These are phyloP conservation scores for Begonia masoniana DNA, from an alignment of 306 rosid species.

Conservation along the genomic window DNA sequence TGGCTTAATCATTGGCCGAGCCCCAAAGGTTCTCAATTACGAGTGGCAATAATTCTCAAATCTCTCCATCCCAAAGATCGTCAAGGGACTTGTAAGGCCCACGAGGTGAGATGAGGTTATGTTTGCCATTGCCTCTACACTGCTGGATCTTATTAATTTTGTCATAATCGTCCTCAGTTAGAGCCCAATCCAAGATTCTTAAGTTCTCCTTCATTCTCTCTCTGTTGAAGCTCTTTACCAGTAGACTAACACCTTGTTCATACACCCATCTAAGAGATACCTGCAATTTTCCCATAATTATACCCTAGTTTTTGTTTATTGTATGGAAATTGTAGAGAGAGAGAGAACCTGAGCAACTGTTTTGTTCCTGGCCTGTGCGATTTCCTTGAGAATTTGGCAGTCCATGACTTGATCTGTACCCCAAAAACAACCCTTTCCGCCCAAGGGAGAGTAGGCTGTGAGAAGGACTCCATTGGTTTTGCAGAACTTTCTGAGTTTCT, in stretches of 20 bases:
- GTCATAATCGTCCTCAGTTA: constrained; percentile 19
- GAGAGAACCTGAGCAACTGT: constrained; percentile 30
- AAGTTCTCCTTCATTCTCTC: constrained; percentile 37
- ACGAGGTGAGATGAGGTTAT: constrained; percentile 2
- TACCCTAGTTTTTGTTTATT: not conserved
- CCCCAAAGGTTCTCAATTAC: too few species aligned
- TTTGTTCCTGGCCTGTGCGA: constrained; percentile 31
- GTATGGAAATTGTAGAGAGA: not conserved
- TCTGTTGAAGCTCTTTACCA: constrained; percentile 38
- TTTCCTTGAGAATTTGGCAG: constrained; percentile 26
- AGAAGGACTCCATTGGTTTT: constrained; percentile 25
- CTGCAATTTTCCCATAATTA: constrained; percentile 5
- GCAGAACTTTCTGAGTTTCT: constrained; percentile 41
- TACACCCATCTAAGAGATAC: constrained; percentile 38
- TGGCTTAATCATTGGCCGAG: too few species aligned
- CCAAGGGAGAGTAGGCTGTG: constrained; percentile 47
- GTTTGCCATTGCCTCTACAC: not conserved
- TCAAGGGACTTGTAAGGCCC: constrained; percentile 42
- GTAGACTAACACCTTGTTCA: constrained; percentile 24
- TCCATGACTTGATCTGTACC: constrained; percentile 44
- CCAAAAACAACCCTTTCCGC: constrained; percentile 35
- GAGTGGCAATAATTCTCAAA: too few species aligned
- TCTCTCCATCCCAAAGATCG: constrained; percentile 37
- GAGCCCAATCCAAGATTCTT: constrained; percentile 37
- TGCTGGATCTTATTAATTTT: constrained; percentile 23